These are phyloP conservation scores for Cornus florida DNA, from an alignment of 148 eudicot species.

Conservation along the genomic window DNA sequence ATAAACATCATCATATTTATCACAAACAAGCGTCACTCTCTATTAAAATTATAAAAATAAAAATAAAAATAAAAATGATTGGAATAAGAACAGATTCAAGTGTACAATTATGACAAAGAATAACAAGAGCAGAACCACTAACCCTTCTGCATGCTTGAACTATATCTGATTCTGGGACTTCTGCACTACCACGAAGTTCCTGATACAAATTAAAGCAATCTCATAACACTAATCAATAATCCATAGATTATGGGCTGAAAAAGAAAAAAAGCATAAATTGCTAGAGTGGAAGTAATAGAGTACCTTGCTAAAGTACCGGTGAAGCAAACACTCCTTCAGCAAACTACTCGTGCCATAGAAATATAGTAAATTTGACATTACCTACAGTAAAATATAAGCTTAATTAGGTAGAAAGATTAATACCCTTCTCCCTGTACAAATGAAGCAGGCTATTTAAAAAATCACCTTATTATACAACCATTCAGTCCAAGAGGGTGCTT, in stretches of 20 bases:
- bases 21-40: neutral
- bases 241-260: constrained; percentile 1
- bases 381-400: constrained; percentile 38
- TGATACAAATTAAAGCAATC: constrained; percentile 27
- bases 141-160: constrained; percentile 98
- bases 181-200: constrained; percentile 89
- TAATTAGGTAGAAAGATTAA: constrained; percentile 1
- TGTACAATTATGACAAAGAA: neutral
- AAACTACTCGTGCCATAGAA: constrained; percentile 85
- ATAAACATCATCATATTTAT: constrained; percentile 8
- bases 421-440: neutral
- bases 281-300: neutral
- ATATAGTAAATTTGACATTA: constrained; percentile 84
- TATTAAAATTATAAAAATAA: too few relatives aligned
- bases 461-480: constrained; percentile 92
- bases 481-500: constrained; percentile 94
- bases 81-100: neutral
- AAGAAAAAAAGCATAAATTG: neutral
- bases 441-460: neutral
- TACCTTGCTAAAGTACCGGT: constrained; percentile 97
- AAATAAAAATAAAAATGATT: too few relatives aligned
- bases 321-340: constrained; percentile 82
- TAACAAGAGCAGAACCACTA: constrained; percentile 27
- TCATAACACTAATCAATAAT: constrained; percentile 12
- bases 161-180: constrained; percentile 82